These are phyloP conservation scores for Anisogramma anomala DNA, from an alignment of 2,329 filamentous ascomycete species.

Conservation along the genomic window DNA sequence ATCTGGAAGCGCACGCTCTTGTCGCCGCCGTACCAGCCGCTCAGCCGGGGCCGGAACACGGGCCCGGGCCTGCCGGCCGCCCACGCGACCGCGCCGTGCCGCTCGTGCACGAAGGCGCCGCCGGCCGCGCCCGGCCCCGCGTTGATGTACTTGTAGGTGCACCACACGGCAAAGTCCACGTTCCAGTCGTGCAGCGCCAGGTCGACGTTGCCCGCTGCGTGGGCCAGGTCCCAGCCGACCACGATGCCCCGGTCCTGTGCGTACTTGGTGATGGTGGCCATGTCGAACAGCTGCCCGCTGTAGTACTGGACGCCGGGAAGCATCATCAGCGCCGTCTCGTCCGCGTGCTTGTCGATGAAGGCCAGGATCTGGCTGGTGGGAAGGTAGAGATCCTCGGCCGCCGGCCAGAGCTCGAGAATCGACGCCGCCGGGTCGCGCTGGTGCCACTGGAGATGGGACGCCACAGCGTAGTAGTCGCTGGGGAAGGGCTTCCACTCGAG, in stretches of 20 bases:
- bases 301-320: conserved; percentile 88
- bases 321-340: conserved; percentile 62
- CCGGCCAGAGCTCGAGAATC: conserved; percentile 40
- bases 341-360: conserved; percentile 63
- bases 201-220: conserved; percentile 75
- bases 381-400: conserved; percentile 38
- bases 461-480: conserved; percentile 75
- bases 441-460: conserved; percentile 68
- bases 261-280: conserved; percentile 64
- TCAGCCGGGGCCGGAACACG: conserved; percentile 53
- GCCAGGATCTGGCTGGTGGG: conserved; percentile 60
- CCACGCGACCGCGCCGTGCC: conserved; percentile 47
- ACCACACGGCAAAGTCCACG: conserved; percentile 88
- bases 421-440: conserved; percentile 52
- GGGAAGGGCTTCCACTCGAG: conserved; percentile 87
- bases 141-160: conserved; percentile 91
- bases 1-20: conserved; percentile 69
- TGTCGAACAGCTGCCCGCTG: conserved; percentile 80
- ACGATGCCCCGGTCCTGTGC: conserved; percentile 60
- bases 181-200: conserved; percentile 75
- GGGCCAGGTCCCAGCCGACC: conserved; percentile 81
- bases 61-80: conserved; percentile 28
- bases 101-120: conserved; percentile 69
- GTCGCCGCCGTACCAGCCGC: conserved; percentile 82
- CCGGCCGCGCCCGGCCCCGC: conserved; percentile 72